A percentile compares a stretch with the other conserved stretches of the same genome.
Conservation (phyloP, 129 eudicot species). For the Chrysanthemum lavandulifolium region DNA sequence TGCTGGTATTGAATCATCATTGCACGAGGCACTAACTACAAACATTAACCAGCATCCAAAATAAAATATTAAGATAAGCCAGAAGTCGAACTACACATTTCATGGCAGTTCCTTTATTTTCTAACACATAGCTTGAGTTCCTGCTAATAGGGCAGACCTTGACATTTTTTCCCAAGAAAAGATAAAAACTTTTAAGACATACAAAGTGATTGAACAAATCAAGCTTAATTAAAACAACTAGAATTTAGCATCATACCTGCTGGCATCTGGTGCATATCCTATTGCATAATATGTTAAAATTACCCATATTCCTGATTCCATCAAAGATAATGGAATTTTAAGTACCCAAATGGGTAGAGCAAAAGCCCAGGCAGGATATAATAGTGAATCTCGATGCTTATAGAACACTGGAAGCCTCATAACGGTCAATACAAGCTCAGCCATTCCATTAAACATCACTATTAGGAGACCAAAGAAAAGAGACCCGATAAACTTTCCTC, state of each 20-base stretch:
- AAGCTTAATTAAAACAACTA: too few species aligned
- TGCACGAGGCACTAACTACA: too few species aligned
- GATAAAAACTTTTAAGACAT: too few species aligned
- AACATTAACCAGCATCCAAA: too few species aligned
- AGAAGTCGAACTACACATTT: too few species aligned
- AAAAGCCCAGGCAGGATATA: conserved; percentile 34
- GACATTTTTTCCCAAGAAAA: too few species aligned
- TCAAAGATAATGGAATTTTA: conserved; percentile 23
- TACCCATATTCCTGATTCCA: conserved; percentile 35
- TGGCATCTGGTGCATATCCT: conserved; percentile 30
- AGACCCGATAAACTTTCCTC: conserved; percentile 32
- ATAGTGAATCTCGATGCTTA: conserved; percentile 28
- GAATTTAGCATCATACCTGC: conserved; percentile 10
- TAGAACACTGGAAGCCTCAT: conserved; percentile 33
- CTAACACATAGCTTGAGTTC: too few species aligned
- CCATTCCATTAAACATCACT: conserved; percentile 33
- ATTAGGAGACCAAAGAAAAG: conserved; percentile 27
- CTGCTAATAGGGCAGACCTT: too few species aligned
- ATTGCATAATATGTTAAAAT: conserved; percentile 30
- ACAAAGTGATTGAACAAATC: too few species aligned
- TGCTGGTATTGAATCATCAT: too few species aligned
- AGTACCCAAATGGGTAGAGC: conserved; percentile 33
- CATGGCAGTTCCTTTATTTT: too few species aligned
- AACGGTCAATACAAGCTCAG: conserved; percentile 28
- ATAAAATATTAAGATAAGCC: too few species aligned